These are phyloP conservation scores for Caloboletus inedulis DNA, from an alignment of 1,284 basidiomycete genomes.

Conservation along the genomic window DNA sequence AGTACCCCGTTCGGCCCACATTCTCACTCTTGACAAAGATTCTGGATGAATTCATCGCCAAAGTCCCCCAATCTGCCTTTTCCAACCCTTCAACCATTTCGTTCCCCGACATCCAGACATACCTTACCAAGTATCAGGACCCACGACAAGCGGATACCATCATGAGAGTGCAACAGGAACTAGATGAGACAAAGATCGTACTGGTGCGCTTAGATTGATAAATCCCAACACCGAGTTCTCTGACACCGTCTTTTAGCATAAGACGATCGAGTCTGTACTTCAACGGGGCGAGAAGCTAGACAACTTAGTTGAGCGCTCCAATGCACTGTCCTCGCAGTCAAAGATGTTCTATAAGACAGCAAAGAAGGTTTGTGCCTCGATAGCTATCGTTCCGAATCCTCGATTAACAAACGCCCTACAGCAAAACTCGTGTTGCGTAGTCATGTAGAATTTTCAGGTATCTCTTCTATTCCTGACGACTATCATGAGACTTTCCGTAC, in stretches of 20 bases:
- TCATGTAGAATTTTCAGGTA: conserved; percentile 42
- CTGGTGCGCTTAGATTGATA: conserved; percentile 48
- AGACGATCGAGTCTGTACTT: conserved; percentile 98
- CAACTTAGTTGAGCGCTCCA: conserved; percentile 93
- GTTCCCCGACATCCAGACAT: conserved; percentile 74
- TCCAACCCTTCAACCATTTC: conserved; percentile 59
- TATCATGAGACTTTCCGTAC: conserved; percentile 22
- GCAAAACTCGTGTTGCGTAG: conserved; percentile 65
- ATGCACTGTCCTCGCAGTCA: conserved; percentile 85
- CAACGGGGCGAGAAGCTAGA: conserved; percentile 97
- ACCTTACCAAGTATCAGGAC: conserved; percentile 95
- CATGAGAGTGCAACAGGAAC: conserved; percentile 97
- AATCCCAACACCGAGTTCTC: background rate
- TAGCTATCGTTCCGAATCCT: background rate
- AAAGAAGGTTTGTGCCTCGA: conserved; percentile 66
- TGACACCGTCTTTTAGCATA: conserved; percentile 64
- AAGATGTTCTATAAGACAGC: conserved; percentile 96
- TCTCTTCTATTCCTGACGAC: conserved; percentile 13
- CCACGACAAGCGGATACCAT: conserved; percentile 97
- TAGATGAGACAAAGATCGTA: conserved; percentile 99
- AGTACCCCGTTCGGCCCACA: conserved; percentile 95
- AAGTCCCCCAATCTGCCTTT: conserved; percentile 71
- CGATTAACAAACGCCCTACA: conserved; percentile 11
- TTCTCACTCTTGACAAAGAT: conserved; percentile 95
- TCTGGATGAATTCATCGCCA: conserved; percentile 87